Percentiles rank a stretch among this genome's conserved stretches.
Conservation (phyloP, 2,329 filamentous ascomycete species). For the Xylaria sp. region DNA sequence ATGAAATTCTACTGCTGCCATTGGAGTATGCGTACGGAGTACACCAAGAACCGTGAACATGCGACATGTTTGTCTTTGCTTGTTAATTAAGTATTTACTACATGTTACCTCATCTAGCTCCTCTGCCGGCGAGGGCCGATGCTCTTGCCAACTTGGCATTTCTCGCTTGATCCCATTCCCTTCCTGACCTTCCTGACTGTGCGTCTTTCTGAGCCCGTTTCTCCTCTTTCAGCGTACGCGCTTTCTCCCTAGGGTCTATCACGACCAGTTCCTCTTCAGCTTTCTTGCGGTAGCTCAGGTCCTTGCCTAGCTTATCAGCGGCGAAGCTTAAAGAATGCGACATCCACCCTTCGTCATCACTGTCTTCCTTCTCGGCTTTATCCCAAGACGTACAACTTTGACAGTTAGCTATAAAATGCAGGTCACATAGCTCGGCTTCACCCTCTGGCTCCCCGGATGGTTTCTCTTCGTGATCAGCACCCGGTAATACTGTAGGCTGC, state of each 20-base stretch:
- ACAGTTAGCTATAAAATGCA: conserved; percentile 96
- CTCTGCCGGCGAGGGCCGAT: conserved; percentile 61
- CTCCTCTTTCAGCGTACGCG: conserved; percentile 71
- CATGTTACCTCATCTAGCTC: conserved; percentile 52
- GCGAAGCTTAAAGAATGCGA: conserved; percentile 83
- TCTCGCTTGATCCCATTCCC: conserved; percentile 63
- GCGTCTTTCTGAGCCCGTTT: conserved; percentile 64
- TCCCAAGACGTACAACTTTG: conserved; percentile 91
- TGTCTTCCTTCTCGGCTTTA: conserved; percentile 56
- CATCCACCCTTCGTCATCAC: conserved; percentile 79
- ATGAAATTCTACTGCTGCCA: too few species aligned
- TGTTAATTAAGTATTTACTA: background rate
- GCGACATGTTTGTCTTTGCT: background rate
- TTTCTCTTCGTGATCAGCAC: conserved; percentile 37
- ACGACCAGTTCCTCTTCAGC: conserved; percentile 91
- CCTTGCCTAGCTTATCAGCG: conserved; percentile 89
- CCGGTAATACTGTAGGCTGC: conserved; percentile 22
- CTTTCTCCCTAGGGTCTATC: conserved; percentile 88
- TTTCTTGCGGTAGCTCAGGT: conserved; percentile 86
- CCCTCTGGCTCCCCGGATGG: conserved; percentile 56
- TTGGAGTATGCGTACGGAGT: background rate
- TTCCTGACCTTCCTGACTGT: conserved; percentile 55
- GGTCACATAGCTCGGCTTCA: conserved; percentile 80
- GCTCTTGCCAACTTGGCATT: conserved; percentile 62
- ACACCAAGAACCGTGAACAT: background rate